Conservation (phyloP, 2,329 filamentous ascomycete genomes). For the Cordyceps farinosa region DNA sequence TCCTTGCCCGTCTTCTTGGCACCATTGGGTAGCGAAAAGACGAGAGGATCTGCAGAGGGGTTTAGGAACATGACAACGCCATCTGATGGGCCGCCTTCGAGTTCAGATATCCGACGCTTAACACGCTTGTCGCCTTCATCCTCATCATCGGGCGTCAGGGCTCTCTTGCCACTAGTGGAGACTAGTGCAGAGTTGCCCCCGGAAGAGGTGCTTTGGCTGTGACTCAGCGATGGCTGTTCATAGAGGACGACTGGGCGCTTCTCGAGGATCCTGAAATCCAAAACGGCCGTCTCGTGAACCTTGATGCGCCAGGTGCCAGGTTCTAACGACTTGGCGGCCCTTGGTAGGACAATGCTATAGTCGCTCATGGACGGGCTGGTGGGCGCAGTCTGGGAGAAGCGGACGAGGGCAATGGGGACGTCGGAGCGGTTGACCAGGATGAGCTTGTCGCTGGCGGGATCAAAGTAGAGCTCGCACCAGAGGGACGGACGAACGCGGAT, state of each 20-base stretch:
- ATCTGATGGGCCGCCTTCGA: conserved; percentile 31
- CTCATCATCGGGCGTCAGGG: conserved; percentile 43
- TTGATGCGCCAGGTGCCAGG: conserved; percentile 57
- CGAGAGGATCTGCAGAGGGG: conserved; percentile 46
- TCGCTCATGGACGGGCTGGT: conserved; percentile 41
- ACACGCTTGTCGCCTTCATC: conserved; percentile 39
- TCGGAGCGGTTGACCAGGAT: conserved; percentile 55
- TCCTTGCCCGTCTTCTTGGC: conserved; percentile 41
- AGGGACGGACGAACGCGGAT: conserved; percentile 44
- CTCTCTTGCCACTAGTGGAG: conserved; percentile 50
- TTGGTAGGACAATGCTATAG: conserved; percentile 42
- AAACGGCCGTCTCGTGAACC: conserved; percentile 45
- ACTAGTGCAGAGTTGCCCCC: conserved; percentile 32
- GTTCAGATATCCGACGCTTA: conserved; percentile 38
- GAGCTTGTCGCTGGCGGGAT: conserved; percentile 55
- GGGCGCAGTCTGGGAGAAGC: conserved; percentile 39
- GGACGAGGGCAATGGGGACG: conserved; percentile 48
- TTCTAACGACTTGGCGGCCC: conserved; percentile 43
- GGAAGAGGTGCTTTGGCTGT: conserved; percentile 31
- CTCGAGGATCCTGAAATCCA: conserved; percentile 57
- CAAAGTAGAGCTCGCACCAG: conserved; percentile 60
- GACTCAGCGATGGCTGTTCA: conserved; percentile 28
- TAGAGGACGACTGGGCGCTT: conserved; percentile 47
- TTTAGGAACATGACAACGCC: conserved; percentile 55
- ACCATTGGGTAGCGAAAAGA: conserved; percentile 49